Base-by-base conservation (phyloP, 441 rosid genomes). In the Pelargonium cotyledonis region DNA sequence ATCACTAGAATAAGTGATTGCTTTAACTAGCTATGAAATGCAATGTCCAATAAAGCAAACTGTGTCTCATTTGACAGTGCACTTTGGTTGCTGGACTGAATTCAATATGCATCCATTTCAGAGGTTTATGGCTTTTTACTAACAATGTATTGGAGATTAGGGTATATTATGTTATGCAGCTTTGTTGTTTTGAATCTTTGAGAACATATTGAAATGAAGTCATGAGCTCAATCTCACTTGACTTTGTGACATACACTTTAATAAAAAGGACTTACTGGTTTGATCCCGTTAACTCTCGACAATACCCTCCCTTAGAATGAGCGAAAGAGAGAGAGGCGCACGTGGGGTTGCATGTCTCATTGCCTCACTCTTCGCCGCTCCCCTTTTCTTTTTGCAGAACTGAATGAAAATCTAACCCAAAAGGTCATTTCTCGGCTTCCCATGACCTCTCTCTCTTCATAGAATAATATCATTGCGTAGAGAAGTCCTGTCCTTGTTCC, bases 341-440 rank as follows among this genome's bases (percentile, higher is more conserved):
- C 82, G 81, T 81, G 87, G 78, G 61, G 41, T 70, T 79, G 83
- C 78, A 81, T 58, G 63, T 58, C 63, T 58, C 31, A 12, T 61
- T 81, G 82, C 82, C 76, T 68, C 68, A 63, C 61, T 41, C 73
- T 69, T 71, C 74, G 72, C 80, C 66, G 66, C 66, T 75, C 78
- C 68, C 66, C 70, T 71, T 78, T 77, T 70, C 80, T 61, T 49
- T 75, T 70, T 62, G 49, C 72, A 66, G 41, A 64, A 74, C 77
- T 65, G 72, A 73, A 70, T 64, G 8, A 63, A 60, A 68, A 70
- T 63, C 63, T 61, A 46, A 70, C 31, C 60, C 70, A 49, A 68
- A 23, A 57, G 10, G 41, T 4, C 5, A 35, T 35, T 62, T 44
- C 58, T 53, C 31, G 10, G 58, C 46, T 65, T 65, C 68, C 31